Evolutionary conservation across 352 stramenopile species (phyloP), one percentile per base, ranked within the genome.

Genomic region (Phytophthora pisi): DNA sequence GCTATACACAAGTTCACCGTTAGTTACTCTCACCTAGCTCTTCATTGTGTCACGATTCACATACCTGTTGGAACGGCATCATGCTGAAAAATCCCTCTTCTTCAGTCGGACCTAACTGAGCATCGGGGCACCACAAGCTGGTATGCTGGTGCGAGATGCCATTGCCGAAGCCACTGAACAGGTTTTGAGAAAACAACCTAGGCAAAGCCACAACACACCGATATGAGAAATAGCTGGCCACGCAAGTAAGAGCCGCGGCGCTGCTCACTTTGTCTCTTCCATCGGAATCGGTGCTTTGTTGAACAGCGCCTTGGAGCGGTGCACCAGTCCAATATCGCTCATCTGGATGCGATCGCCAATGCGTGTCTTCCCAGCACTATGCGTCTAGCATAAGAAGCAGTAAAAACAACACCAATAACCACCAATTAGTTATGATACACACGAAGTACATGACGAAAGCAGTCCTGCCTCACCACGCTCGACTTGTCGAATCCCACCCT

Each of bases 311-410:
- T 61, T 61, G 38, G 75, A 79, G 8, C 73, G 72, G 4, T 73
- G 57, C 16, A 90, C 43, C 26, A 91, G 63, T 2, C 68, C 70
- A 28, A 84, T 55, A 49, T 87, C 78, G 8, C 57, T 54, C 80
- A 91, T 91, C 13, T 56, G 63, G 34, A 91, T 91, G 13, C 71
- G 69, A 40, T 91, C 82, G 15, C 85, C 85, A 23, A 91, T 66
- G 20, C 85, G 60, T 30, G 69, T 77, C 36, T 61, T 76, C n/a
- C 24, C 38, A 51, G 20, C 36, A 24, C 15, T 23, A 3, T 46
- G 40, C 40, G n/a, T 11, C 40, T 46, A 11, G 40, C 40, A 31
- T 31, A 2, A 46, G 16, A 5, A 0, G 16, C 40, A 20, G 40
- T 4, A 1, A 34, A 10, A 34, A 10, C 46, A 64, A 23, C 52